Evolutionary conservation across 31 red algal species (phyloP), one percentile per base, ranked within the genome.

Genomic region (Bonnemaisonia californica): DNA sequence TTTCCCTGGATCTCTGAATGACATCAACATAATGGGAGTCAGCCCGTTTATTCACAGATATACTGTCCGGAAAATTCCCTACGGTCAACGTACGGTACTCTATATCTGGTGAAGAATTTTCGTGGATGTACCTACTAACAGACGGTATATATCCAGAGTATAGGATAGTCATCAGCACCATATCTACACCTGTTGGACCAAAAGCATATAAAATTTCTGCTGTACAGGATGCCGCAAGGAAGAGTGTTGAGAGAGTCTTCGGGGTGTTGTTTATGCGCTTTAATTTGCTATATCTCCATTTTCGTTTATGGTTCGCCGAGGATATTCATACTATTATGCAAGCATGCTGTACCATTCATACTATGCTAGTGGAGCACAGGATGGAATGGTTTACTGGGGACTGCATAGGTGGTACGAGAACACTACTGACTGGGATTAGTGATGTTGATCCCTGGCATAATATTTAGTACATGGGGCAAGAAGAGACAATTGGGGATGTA

Each of bases 131-230:
- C n/a, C n/a, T n/a, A n/a, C n/a, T n/a, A n/a, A n/a, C n/a, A n/a
- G n/a, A n/a, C n/a, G n/a, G 36, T 47, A 73, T 73, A 39, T 73
- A 73, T 73, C 69, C 69, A 51, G 19, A 51, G 19, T 73, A 73
- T 29, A 73, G 48, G 29, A n/a, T 73, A 22, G 24, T 77, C 55
- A 63, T 77, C 57, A 33, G 55, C 13, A 54, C 69, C 18, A 54
- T 74, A 16, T 13, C 12, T 33, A 13, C 19, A 22, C 69, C 27
- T 55, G 69, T 18, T 12, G 26, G 26, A 11, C 23, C 27, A 11
- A 22, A 41, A 13, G 32, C 9, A 55, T 12, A 74, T 19, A 56
- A 56, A 19, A 54, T 19, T 54, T 11, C 69, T 13, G 23, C 61
- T 19, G 27, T 26, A 65, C 61, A 65, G 27, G 48, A 55, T 16